Base-by-base conservation (phyloP, 2,329 filamentous ascomycete genomes). In the Penicillium sp. region DNA sequence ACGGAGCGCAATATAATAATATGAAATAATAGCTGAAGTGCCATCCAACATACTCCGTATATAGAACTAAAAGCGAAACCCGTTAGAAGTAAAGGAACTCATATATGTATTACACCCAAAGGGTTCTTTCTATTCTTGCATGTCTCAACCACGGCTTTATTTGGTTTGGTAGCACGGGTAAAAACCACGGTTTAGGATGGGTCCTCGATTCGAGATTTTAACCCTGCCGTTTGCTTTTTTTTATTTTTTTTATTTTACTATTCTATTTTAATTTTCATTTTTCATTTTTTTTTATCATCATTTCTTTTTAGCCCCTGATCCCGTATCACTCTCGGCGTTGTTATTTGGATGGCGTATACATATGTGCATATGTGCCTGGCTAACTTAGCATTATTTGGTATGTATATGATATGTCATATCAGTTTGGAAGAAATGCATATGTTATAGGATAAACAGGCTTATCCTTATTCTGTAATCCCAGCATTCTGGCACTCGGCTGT, bases 161-260 rank as follows among this genome's bases (percentile, higher is more conserved):
- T 40, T 31, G 8, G 23, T 27, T 31, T 50, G 36, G 46, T 44
- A 38, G 19, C 16, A 60, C 61, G 60, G 61, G 58, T 65, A 59
- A 27, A 33, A 64, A 58, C 61, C 61, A 58, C 41, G 61, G 64
- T 59, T 54, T 33, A 25, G 34, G 43, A 61, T 58, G 56, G 64
- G 50, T 60, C 62, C 45, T 50, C 55, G 45, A 52, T 57, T 46
- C 44, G 40, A 57, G 46, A 36, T 31, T 39, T 49, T 11, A 36
- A 19, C 27, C 44, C 43, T 48, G 27, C n/a, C 46, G 44, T 47
- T 45, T 44, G 9, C 36, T 36, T 39, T 54, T 16, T 21, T 29
- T 10, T 23, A 8, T 3, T 43, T 9, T 23, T 34, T 40, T 47
- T 40, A 21, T 21, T 45, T 40, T 34, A 5, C 49, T 50, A 25